phyloP scores from a whole-genome alignment of 2,329 filamentous ascomycete species.

The Chaetothyriales sp. region DNA sequence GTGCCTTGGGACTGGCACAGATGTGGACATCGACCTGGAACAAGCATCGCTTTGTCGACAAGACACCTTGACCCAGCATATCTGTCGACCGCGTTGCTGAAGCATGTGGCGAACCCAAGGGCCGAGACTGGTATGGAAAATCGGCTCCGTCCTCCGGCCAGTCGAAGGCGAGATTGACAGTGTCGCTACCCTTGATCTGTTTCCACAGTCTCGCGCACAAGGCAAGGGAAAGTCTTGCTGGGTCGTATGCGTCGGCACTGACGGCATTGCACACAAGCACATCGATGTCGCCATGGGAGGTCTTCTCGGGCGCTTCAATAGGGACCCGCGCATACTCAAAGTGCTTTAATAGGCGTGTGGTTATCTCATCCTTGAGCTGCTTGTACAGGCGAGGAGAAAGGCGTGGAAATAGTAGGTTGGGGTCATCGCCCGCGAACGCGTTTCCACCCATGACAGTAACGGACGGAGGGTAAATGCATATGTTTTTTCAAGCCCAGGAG shows the following conservation, averaged over 20 bases:
- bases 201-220: conserved; percentile 10
- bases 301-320: conserved; percentile 56
- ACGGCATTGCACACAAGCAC: conserved; percentile 44
- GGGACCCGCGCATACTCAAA: conserved; percentile 46
- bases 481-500: no score
- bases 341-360: conserved; percentile 35
- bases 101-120: not conserved
- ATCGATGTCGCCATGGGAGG: conserved; percentile 59
- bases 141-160: conserved; percentile 9
- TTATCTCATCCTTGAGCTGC: conserved; percentile 30
- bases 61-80: not conserved
- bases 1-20: conserved; percentile 29
- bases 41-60: not conserved
- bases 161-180: conserved; percentile 20
- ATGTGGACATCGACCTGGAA: conserved; percentile 55
- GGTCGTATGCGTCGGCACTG: conserved; percentile 13
- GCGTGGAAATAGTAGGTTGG: conserved; percentile 45
- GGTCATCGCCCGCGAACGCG: conserved; percentile 40
- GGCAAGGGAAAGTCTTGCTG: conserved; percentile 4
- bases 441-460: conserved; percentile 38
- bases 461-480: not conserved
- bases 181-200: conserved; percentile 18
- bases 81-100: not conserved
- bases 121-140: not conserved
- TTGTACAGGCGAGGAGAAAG: conserved; percentile 49